These are phyloP conservation scores for Phytomonas francai DNA, from an alignment of 208 protist genomes.

Conservation along the genomic window DNA sequence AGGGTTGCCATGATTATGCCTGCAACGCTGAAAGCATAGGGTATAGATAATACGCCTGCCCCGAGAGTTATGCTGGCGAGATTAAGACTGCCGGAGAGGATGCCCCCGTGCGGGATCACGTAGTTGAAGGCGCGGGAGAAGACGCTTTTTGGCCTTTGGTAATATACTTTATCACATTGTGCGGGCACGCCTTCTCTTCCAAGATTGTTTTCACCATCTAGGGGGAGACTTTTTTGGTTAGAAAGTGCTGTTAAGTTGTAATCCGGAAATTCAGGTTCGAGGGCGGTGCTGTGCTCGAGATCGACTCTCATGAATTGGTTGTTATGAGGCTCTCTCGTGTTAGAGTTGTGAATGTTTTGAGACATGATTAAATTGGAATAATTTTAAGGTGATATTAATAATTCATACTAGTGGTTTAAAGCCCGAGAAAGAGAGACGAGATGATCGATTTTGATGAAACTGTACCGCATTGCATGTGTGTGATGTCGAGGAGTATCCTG, in stretches of 20 bases:
- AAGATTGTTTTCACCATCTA: not conserved
- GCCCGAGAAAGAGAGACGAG: not conserved
- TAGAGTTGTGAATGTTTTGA: not conserved
- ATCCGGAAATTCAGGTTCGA: not conserved
- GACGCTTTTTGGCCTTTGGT: conserved; percentile 8
- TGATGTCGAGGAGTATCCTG: not conserved
- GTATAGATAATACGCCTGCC: conserved; percentile 61
- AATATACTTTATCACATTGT: not conserved
- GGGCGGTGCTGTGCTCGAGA: not conserved
- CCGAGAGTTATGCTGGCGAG: conserved; percentile 49
- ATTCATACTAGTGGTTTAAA: not conserved
- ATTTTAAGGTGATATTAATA: conserved; percentile 2
- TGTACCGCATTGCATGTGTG: not conserved
- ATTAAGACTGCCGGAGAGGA: conserved; percentile 38
- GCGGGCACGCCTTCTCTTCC: not conserved
- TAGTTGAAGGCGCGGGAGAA: conserved; percentile 12
- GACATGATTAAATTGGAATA: not conserved
- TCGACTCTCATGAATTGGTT: not conserved
- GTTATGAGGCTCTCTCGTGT: not conserved
- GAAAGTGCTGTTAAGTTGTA: not conserved
- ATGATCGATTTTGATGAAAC: not conserved
- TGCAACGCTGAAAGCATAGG: conserved; percentile 37
- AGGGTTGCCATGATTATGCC: conserved; percentile 52
- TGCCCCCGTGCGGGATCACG: conserved; percentile 37
- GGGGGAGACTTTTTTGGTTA: not conserved